Percentiles rank a stretch among this genome's conserved stretches.
These are phyloP conservation scores for Hypoxylon lenormandii DNA, from an alignment of 495 filamentous ascomycete genomes.

Conservation along the genomic window DNA sequence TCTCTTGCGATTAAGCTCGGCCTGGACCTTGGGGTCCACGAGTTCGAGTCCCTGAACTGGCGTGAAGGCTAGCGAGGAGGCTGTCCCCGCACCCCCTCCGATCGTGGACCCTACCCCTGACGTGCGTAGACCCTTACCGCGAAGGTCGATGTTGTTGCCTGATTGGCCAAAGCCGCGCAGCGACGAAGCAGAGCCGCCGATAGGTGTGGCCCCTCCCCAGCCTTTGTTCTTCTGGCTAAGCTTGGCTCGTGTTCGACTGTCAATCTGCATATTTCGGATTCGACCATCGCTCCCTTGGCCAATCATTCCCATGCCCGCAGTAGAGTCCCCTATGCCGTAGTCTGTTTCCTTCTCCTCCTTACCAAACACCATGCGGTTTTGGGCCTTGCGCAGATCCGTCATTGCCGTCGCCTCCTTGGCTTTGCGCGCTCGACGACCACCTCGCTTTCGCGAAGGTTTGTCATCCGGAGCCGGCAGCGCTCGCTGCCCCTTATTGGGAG, in stretches of 20 bases:
- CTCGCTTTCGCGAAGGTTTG: conserved; percentile 92
- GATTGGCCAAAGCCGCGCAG: conserved; percentile 79
- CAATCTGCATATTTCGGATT: conserved; percentile 87
- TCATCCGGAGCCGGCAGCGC: conserved; percentile 95
- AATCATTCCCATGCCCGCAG: conserved; percentile 93
- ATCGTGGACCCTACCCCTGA: conserved; percentile 79
- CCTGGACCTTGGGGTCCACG: conserved; percentile 90
- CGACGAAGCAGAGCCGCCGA: conserved; percentile 76
- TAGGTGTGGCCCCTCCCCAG: conserved; percentile 82
- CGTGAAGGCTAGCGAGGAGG: conserved; percentile 90
- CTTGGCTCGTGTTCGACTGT: conserved; percentile 90
- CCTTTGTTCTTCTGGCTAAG: conserved; percentile 95
- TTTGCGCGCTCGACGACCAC: conserved; percentile 89
- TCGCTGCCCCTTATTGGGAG: conserved; percentile 86
- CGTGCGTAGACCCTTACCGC: conserved; percentile 76
- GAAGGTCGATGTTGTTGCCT: conserved; percentile 72
- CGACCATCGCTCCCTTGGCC: conserved; percentile 87
- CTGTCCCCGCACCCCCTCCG: conserved; percentile 74
- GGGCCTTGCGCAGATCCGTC: conserved; percentile 95
- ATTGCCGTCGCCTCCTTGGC: conserved; percentile 97
- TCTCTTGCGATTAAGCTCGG: conserved; percentile 83
- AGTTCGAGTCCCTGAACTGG: conserved; percentile 95
- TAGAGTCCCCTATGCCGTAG: conserved; percentile 86
- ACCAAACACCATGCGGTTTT: conserved; percentile 95
- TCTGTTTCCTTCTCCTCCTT: conserved; percentile 96